phyloP scores from a whole-genome alignment of 2,329 filamentous ascomycete species.

The Trichophyton verrucosum region DNA sequence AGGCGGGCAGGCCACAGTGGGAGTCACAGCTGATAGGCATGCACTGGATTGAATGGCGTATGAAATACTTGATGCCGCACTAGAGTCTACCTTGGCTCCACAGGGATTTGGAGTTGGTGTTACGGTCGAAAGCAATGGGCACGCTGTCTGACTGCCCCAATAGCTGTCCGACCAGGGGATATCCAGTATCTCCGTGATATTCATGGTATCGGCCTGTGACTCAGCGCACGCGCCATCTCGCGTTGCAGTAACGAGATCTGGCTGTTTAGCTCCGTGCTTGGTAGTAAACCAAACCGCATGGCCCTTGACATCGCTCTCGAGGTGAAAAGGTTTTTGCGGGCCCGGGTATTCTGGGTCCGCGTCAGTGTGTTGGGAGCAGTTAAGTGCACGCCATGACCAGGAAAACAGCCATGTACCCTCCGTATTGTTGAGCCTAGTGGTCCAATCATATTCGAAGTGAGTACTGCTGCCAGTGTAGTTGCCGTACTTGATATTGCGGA shows the following conservation, averaged over 20 bases:
- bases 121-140: background rate
- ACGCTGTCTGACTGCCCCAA: background rate
- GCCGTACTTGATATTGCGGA: background rate
- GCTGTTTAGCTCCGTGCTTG: background rate
- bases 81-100: background rate
- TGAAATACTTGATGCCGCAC: background rate
- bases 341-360: background rate
- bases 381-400: background rate
- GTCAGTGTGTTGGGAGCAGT: background rate
- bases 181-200: background rate
- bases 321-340: background rate
- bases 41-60: constrained; percentile 1
- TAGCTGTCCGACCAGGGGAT: background rate
- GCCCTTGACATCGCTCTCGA: background rate
- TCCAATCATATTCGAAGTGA: background rate
- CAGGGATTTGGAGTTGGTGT: constrained; percentile 5
- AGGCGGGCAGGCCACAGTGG: background rate
- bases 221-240: background rate
- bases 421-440: background rate
- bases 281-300: background rate
- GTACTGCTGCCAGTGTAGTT: background rate
- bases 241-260: background rate
- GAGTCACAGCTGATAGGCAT: background rate
- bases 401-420: background rate
- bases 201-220: background rate